Evolutionary conservation across 768 basidiomycete genomes (phyloP).

Genomic region (Podaxis pistillaris): DNA sequence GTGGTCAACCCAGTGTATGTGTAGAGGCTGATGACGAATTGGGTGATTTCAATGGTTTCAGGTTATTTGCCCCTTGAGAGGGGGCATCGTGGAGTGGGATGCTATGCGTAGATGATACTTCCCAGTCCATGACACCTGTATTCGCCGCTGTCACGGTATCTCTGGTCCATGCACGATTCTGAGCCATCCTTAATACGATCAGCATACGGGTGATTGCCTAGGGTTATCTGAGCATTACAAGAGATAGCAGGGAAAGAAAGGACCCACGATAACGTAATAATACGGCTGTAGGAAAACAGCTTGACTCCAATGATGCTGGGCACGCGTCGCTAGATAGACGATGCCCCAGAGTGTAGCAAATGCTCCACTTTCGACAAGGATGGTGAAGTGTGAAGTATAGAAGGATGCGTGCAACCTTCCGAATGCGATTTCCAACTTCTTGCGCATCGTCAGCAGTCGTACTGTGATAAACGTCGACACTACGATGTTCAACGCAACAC

Average conservation of each 20-base stretch:
- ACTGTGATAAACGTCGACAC: slow-evolving; percentile 27
- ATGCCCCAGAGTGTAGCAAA: slow-evolving; percentile 36
- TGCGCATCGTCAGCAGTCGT: slow-evolving; percentile 31
- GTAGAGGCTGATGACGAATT: not conserved
- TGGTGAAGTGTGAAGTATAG: slow-evolving; percentile 34
- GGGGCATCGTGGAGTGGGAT: slow-evolving; percentile 23
- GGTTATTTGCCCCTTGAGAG: slow-evolving; percentile 3
- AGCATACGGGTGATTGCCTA: slow-evolving; percentile 38
- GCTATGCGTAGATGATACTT: slow-evolving; percentile 36
- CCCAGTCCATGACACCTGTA: slow-evolving; percentile 36
- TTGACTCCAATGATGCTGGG: slow-evolving; percentile 23
- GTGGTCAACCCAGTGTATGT: not conserved
- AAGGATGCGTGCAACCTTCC: slow-evolving; percentile 34
- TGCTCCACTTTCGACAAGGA: slow-evolving; percentile 39
- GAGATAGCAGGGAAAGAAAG: not conserved
- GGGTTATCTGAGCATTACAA: not conserved
- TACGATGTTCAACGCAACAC: slow-evolving; percentile 30
- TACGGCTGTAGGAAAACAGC: slow-evolving; percentile 32
- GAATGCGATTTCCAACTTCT: slow-evolving; percentile 30
- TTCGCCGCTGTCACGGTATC: slow-evolving; percentile 32
- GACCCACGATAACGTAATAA: slow-evolving; percentile 30
- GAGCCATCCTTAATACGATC: slow-evolving; percentile 38
- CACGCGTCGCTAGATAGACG: slow-evolving; percentile 26
- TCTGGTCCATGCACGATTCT: slow-evolving; percentile 37
- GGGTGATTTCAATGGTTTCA: slow-evolving; percentile 2